Evolutionary conservation across 1,284 basidiomycete genomes (phyloP).

Genomic region (Vanrija pseudolonga): DNA sequence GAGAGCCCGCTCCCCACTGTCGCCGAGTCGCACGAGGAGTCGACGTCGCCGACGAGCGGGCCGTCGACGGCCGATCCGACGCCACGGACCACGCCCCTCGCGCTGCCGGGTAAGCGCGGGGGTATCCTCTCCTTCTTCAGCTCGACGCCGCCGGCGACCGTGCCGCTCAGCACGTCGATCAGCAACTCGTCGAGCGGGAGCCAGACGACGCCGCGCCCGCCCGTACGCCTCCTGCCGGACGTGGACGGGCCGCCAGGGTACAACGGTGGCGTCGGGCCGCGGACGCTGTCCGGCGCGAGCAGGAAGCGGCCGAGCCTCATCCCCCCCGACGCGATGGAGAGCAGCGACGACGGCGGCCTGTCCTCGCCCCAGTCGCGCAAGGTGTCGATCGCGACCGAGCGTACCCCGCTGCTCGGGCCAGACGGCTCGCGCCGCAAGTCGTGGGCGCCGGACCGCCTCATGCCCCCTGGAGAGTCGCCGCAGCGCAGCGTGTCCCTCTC

Average conservation of each 20-base stretch:
- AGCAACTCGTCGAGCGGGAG: slow-evolving; percentile 5
- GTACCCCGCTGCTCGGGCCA: slow-evolving; percentile 4
- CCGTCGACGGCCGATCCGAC: not conserved
- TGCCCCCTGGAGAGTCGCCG: slow-evolving; percentile 2
- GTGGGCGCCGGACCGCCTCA: slow-evolving; percentile 4
- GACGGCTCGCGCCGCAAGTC: not conserved
- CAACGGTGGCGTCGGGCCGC: no score
- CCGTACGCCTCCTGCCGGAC: slow-evolving; percentile 5
- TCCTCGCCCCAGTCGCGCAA: no score
- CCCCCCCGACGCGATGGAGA: not conserved
- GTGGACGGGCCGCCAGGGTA: not conserved
- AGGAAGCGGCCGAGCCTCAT: not conserved
- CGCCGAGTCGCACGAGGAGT: slow-evolving; percentile 5
- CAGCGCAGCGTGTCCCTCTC: not conserved
- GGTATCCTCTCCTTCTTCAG: slow-evolving; percentile 15
- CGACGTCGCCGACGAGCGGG: not conserved
- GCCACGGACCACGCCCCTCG: not conserved
- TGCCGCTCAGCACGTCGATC: slow-evolving; percentile 1
- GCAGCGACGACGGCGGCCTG: not conserved
- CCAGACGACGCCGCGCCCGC: slow-evolving; percentile 9
- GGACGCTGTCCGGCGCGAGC: not conserved
- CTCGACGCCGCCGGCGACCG: slow-evolving; percentile 8
- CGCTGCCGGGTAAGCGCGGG: slow-evolving; percentile 10
- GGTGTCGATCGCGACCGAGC: not conserved
- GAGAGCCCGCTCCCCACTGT: slow-evolving; percentile 10